Conservation (phyloP, 352 stramenopile genomes). For the Elongisporangium senticosum region DNA sequence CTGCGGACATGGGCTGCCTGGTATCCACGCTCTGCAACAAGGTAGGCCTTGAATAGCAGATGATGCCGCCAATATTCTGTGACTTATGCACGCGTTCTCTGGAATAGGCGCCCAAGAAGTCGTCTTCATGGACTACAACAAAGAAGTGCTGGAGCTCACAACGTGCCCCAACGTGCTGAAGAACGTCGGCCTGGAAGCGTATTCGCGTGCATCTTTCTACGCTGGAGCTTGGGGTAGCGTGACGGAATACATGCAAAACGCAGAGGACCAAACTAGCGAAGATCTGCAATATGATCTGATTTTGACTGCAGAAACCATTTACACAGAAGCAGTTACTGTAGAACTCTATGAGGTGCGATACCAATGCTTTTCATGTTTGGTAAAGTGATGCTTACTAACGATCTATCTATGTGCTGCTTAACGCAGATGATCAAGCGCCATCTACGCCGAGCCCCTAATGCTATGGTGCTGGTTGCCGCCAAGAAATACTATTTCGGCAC, state of each 20-base stretch:
- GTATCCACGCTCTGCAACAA: slow-evolving; percentile 66
- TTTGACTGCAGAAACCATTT: slow-evolving; percentile 81
- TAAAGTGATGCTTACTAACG: slow-evolving; percentile 2
- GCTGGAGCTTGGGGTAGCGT: slow-evolving; percentile 70
- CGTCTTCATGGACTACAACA: slow-evolving; percentile 86
- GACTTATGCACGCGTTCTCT: not conserved
- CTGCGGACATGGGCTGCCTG: slow-evolving; percentile 73
- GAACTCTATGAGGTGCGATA: slow-evolving; percentile 58
- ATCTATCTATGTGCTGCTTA: slow-evolving; percentile 1
- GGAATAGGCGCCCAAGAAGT: slow-evolving; percentile 50
- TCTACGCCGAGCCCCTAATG: slow-evolving; percentile 29
- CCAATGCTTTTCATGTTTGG: not conserved
- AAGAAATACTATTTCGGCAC: slow-evolving; percentile 89
- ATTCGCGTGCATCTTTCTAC: slow-evolving; percentile 55
- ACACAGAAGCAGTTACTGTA: slow-evolving; percentile 69
- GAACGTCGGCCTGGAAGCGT: slow-evolving; percentile 28
- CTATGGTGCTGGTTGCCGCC: slow-evolving; percentile 62
- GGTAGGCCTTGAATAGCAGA: slow-evolving; percentile 16
- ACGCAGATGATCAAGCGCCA: slow-evolving; percentile 71
- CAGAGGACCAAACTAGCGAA: slow-evolving; percentile 22
- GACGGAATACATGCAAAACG: slow-evolving; percentile 37
- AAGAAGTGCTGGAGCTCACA: slow-evolving; percentile 81
- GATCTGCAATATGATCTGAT: slow-evolving; percentile 69
- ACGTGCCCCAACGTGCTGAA: slow-evolving; percentile 71
- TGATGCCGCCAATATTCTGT: not conserved